Conservation (phyloP, 768 basidiomycete genomes). For the Lactifluus piperatus region DNA sequence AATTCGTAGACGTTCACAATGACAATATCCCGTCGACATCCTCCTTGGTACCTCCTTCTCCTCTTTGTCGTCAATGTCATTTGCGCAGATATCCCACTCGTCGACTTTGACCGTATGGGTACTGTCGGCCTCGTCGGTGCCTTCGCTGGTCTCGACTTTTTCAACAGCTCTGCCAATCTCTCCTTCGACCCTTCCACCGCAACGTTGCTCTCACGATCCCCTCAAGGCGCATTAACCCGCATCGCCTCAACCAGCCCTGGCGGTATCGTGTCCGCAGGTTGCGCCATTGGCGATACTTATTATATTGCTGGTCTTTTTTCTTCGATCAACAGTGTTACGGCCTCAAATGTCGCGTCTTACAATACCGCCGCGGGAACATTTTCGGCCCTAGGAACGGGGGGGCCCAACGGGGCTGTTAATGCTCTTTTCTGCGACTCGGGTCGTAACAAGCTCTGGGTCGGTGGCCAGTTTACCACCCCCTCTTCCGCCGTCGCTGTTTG, state of each 20-base stretch:
- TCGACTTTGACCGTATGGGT: conserved; percentile 83
- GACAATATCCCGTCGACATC: conserved; percentile 12
- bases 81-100: conserved; percentile 27
- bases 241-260: conserved; percentile 76
- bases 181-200: conserved; percentile 64
- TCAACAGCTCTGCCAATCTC: conserved; percentile 46
- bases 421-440: conserved; percentile 69
- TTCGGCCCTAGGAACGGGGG: conserved; percentile 51
- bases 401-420: conserved; percentile 67
- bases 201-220: conserved; percentile 57
- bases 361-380: conserved; percentile 48
- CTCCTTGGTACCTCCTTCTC: conserved; percentile 19
- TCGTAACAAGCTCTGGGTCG: conserved; percentile 64
- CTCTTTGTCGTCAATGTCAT: conserved; percentile 27
- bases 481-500: conserved; percentile 62
- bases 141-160: conserved; percentile 80
- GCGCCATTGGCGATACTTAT: conserved; percentile 55
- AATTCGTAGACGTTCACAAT: neutral
- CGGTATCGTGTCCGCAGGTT: conserved; percentile 68
- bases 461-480: conserved; percentile 66
- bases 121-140: conserved; percentile 81
- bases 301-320: conserved; percentile 84
- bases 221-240: conserved; percentile 55
- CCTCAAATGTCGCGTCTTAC: conserved; percentile 74
- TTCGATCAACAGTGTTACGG: conserved; percentile 49